Evolutionary conservation across 441 rosid species (phyloP), one percentile per base, ranked within the genome.

Genomic region (Jatropha podagrica): DNA sequence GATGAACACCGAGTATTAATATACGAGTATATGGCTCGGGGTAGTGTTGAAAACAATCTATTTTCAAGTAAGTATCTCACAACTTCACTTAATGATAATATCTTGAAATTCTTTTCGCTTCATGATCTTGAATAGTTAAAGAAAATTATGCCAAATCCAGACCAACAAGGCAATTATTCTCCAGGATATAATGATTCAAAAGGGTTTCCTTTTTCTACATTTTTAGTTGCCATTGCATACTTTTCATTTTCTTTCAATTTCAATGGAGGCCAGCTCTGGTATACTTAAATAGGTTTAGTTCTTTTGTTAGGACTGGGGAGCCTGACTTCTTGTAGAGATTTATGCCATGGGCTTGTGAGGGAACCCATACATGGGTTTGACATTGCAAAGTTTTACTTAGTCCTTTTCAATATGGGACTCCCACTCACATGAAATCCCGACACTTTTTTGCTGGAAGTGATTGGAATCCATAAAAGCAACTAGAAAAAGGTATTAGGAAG

Each of bases 11-110:
- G 99, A 11, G 97, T 95, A 26, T 84, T 95, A 1, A 87, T 95
- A 74, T 93, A 95, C 0, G 98, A 95, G 84, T 95, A 91, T 77
- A 93, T 95, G 99, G 82, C 92, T 74, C 88, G 95, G 78, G 98
- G 99, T 37, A 95, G 99, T 13, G 97, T 93, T 56, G 99, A 95
- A 77, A 91, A 86, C 76, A 87, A 91, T 80, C 86, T 93, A 55
- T 95, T 93, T 77, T 93, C 98, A 46, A 88, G 99, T 95, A 83
- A 85, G 95, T 78, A 68, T 65, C 51, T 73, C 18, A 3, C 64
- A 12, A n/a, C 49, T 42, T 18, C 11, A 5, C 42, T n/a, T 10
- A 56, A 20, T 38, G 4, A 17, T 48, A 46, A 38, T 69, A 26
- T 13, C 37, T 41, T 1, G 58, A 63, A 55, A 55, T 15, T 40